These are phyloP conservation scores for Sicyos edulis DNA, from an alignment of 306 rosid species.

Conservation along the genomic window DNA sequence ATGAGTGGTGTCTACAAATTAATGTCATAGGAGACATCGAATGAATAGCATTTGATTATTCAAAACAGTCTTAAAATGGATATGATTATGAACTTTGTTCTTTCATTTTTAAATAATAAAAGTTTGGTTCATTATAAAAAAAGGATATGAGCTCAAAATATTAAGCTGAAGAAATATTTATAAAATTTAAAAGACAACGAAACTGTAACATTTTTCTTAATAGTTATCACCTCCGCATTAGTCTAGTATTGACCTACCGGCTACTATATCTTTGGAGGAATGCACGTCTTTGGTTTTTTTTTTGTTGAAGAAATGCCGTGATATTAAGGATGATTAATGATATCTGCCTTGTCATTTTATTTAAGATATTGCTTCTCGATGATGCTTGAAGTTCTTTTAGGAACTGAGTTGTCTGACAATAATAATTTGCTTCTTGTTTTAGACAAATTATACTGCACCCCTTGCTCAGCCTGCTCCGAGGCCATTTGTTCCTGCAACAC, in stretches of 20 bases:
- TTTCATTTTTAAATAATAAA: no score
- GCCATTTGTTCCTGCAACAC: constrained; percentile 75
- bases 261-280: not conserved
- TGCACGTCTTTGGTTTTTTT: not conserved
- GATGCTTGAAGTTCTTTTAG: not conserved
- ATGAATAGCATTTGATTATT: not conserved
- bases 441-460: constrained; percentile 49
- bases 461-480: constrained; percentile 45
- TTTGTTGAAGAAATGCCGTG: not conserved
- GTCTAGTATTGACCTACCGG: not conserved
- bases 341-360: constrained; percentile 5
- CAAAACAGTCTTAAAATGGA: not conserved
- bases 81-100: not conserved
- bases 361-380: not conserved
- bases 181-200: not conserved
- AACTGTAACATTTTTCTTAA: not conserved
- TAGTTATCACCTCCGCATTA: not conserved
- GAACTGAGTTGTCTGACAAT: constrained; percentile 19
- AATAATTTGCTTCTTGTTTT: constrained; percentile 24
- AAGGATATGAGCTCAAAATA: not conserved
- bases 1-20: no score
- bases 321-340: not conserved
- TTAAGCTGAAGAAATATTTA: not conserved
- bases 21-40: no score
- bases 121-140: no score